phyloP scores from a whole-genome alignment of 2,329 filamentous ascomycete genomes.

The Colletotrichum echinochloae region DNA sequence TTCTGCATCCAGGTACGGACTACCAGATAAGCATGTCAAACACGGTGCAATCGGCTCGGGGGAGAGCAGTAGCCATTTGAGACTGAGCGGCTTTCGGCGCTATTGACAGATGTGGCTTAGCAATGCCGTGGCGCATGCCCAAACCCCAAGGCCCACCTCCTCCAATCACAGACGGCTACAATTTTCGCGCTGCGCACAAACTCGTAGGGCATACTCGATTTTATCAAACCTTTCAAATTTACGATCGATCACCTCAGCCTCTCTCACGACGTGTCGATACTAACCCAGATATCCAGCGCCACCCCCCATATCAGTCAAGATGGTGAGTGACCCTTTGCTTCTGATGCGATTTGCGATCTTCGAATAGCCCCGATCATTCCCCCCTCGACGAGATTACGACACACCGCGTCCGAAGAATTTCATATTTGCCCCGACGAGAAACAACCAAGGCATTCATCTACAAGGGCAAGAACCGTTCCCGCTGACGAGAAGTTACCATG shows the following conservation, averaged over 20 bases:
- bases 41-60: background rate
- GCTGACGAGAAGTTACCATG: constrained; percentile 41
- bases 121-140: background rate
- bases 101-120: background rate
- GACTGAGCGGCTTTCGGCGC: background rate
- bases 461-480: constrained; percentile 14
- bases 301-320: constrained; percentile 41
- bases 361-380: constrained; percentile 23
- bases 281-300: constrained; percentile 41
- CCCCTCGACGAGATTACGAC: constrained; percentile 23
- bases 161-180: constrained; percentile 7
- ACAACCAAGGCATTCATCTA: background rate
- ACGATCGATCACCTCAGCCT: constrained; percentile 18
- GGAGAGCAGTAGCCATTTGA: background rate
- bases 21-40: background rate
- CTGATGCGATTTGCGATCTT: constrained; percentile 25
- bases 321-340: constrained; percentile 38
- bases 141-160: constrained; percentile 13
- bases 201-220: constrained; percentile 14
- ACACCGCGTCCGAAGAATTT: constrained; percentile 22
- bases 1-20: background rate
- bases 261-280: constrained; percentile 39
- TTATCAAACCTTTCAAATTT: constrained; percentile 9
- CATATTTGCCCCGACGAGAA: constrained; percentile 23
- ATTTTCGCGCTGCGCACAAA: background rate